phyloP scores from a whole-genome alignment of 768 basidiomycete species.

The Baorangia bicolor region DNA sequence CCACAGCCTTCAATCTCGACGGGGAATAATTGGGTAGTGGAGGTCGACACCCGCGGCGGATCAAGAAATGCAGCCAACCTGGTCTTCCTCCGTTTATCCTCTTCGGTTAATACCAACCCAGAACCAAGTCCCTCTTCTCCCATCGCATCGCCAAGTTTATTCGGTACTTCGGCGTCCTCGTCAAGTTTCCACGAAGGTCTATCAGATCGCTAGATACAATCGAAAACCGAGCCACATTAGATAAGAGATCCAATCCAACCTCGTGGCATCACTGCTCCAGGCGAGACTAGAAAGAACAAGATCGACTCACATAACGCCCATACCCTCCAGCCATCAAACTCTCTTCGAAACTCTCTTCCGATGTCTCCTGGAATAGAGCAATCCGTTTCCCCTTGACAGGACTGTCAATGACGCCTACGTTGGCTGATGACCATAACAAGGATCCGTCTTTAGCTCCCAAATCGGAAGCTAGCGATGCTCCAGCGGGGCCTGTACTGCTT shows the following conservation, averaged over 20 bases:
- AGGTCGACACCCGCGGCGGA: constrained; percentile 32
- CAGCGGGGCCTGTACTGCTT: constrained; percentile 32
- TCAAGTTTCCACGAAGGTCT: constrained; percentile 18
- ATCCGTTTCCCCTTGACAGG: constrained; percentile 71
- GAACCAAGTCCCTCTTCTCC: constrained; percentile 14
- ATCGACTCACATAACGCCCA: constrained; percentile 63
- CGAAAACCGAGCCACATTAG: constrained; percentile 7
- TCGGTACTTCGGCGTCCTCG: constrained; percentile 15
- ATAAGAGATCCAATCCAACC: constrained; percentile 8
- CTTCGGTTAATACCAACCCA: constrained; percentile 40
- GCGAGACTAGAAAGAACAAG: not conserved
- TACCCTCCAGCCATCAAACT: constrained; percentile 82
- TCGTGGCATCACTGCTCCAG: not conserved
- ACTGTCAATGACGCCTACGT: constrained; percentile 65
- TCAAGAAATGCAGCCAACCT: constrained; percentile 68
- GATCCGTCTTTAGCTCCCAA: constrained; percentile 10
- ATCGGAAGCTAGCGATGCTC: constrained; percentile 11
- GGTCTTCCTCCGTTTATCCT: constrained; percentile 63
- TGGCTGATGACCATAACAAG: constrained; percentile 22
- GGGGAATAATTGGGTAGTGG: constrained; percentile 49
- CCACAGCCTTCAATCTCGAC: constrained; percentile 69
- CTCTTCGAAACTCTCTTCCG: constrained; percentile 83
- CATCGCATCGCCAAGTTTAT: constrained; percentile 8
- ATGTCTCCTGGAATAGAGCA: constrained; percentile 77
- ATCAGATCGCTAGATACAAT: constrained; percentile 26